Evolutionary conservation across 305 asterid genomes (phyloP).

Genomic region (Ajuga reptans): DNA sequence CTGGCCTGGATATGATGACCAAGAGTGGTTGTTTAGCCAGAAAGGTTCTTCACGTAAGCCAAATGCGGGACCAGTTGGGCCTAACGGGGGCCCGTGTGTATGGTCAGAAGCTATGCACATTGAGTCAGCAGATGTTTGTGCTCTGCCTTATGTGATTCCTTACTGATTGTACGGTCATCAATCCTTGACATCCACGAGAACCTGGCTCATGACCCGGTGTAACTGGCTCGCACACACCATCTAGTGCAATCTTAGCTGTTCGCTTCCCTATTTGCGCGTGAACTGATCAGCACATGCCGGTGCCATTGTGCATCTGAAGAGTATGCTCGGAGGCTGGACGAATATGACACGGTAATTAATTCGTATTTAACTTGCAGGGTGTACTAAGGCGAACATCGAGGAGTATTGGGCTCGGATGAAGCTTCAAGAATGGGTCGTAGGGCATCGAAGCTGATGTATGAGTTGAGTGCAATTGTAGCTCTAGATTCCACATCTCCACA

Average conservation of each 20-base stretch:
- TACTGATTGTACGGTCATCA: conserved; percentile 31
- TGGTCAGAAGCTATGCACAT: conserved; percentile 59
- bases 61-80: conserved; percentile 17
- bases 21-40: conserved; percentile 51
- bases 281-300: neutral
- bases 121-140: conserved; percentile 49
- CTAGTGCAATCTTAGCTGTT: neutral
- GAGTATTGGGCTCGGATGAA: neutral
- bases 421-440: conserved; percentile 15
- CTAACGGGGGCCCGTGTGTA: conserved; percentile 31
- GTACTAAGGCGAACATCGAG: conserved; percentile 5
- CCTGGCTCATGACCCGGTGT: conserved; percentile 14
- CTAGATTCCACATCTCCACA: conserved; percentile 27
- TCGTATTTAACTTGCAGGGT: neutral
- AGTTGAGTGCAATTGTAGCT: conserved; percentile 23
- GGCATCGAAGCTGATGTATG: conserved; percentile 10
- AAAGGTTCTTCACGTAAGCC: conserved; percentile 23
- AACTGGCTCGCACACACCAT: neutral
- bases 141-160: conserved; percentile 73
- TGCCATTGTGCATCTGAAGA: neutral
- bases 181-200: neutral
- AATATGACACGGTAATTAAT: neutral
- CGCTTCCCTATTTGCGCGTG: neutral
- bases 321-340: conserved; percentile 1
- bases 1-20: conserved; percentile 44